Evolutionary conservation across 495 filamentous ascomycete genomes (phyloP).

Genomic region (Talaromyces stipitatus): DNA sequence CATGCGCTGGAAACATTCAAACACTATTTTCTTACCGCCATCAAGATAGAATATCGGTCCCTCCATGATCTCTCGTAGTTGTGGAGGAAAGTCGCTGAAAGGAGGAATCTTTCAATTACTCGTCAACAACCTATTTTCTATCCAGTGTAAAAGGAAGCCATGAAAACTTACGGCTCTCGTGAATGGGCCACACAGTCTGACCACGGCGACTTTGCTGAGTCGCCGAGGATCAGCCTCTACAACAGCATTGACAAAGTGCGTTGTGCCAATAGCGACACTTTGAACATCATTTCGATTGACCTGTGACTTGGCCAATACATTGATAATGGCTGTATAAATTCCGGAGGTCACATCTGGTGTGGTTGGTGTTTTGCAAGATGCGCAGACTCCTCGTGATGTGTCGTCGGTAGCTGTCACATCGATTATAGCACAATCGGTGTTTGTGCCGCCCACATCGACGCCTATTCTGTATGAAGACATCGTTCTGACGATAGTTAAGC

Average conservation of each 20-base stretch:
- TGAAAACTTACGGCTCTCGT: constrained; percentile 21
- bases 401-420: constrained; percentile 34
- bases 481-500: not conserved
- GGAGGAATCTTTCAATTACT: constrained; percentile 36
- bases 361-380: constrained; percentile 50
- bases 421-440: constrained; percentile 53
- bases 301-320: constrained; percentile 32
- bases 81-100: constrained; percentile 36
- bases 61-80: constrained; percentile 22
- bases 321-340: constrained; percentile 41
- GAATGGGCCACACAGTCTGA: constrained; percentile 47
- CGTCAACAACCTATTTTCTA: not conserved
- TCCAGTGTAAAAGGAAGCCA: not conserved
- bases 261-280: constrained; percentile 55
- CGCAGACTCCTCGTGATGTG: constrained; percentile 36
- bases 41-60: constrained; percentile 30
- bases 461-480: constrained; percentile 13
- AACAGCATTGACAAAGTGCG: constrained; percentile 58
- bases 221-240: constrained; percentile 46
- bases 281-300: constrained; percentile 35
- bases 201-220: constrained; percentile 45
- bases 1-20: not conserved
- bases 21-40: constrained; percentile 15
- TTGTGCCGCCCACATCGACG: constrained; percentile 40
- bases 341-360: constrained; percentile 48